Base-by-base conservation (phyloP, 148 eudicot species). In the Spergularia marina region DNA sequence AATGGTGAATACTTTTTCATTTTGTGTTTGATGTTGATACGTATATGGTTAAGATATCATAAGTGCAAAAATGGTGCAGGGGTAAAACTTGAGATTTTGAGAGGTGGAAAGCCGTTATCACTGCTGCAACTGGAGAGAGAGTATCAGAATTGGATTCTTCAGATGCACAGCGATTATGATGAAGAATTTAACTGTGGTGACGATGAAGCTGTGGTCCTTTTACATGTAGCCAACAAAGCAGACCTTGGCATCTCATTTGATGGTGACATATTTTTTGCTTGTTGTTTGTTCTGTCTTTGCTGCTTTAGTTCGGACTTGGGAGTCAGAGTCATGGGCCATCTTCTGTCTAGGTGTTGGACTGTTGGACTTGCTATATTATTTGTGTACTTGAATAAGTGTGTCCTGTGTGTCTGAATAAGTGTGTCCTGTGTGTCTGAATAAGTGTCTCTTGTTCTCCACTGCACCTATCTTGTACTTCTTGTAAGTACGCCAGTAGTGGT, bases 161-260 rank as follows among this genome's bases (percentile, higher is more conserved):
- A 84, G 51, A 87, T 92, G 92, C 97, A 92, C 78, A 79, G 80
- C 55, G 40, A 41, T 23, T 89, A 88, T 64, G 95, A 92, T 79
- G 89, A 85, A 58, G 95, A 90, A 74, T 71, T 78, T 58, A 83
- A 79, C 47, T 66, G 75, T n/a, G 91, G 92, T 15, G 84, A 72
- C 25, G 92, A 90, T 82, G 81, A 87, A 74, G 85, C 90, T 62
- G 61, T 82, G 53, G 16, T 79, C 71, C 76, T 90, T 40, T 53
- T 87, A 44, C 62, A 12, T 53, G 75, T 83, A 49, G 60, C 77
- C 60, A 82, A 87, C 79, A 86, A 75, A 77, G 87, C 87, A 65
- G 72, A 47, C 54, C 94, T 92, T 58, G 82, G 79, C 65, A 76
- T 89, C 40, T 80, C 85, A 57, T 77, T 87, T 39, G 81, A 83